Conservation (phyloP, 441 rosid genomes). For the Mallotus repandus region DNA sequence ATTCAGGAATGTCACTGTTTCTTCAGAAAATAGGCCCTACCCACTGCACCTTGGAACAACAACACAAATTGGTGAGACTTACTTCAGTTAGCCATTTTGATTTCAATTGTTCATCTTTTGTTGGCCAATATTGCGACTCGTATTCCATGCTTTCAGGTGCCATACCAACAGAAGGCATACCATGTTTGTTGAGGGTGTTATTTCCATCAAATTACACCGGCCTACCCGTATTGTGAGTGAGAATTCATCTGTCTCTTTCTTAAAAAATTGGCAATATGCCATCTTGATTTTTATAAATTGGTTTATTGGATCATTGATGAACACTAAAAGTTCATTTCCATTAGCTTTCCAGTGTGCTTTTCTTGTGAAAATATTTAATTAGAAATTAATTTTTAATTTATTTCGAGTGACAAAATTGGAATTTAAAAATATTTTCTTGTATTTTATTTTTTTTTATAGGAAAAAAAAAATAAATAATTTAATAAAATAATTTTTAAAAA, state of each 20-base stretch:
- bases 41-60: conserved; percentile 92
- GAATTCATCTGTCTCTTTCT: not conserved
- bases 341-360: too few species aligned
- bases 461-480: too few species aligned
- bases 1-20: conserved; percentile 76
- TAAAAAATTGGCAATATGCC: too few species aligned
- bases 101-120: conserved; percentile 20
- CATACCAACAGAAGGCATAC: conserved; percentile 96
- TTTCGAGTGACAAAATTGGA: too few species aligned
- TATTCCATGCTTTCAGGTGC: conserved; percentile 52
- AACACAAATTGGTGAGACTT: conserved; percentile 84
- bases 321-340: too few species aligned
- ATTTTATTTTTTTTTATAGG: too few species aligned
- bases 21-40: conserved; percentile 78
- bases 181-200: conserved; percentile 88
- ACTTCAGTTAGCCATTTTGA: conserved; percentile 15
- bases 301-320: too few species aligned
- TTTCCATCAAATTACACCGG: conserved; percentile 89
- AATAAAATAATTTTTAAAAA: too few species aligned
- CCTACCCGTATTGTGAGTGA: conserved; percentile 73
- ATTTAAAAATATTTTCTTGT: too few species aligned
- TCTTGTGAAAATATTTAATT: too few species aligned
- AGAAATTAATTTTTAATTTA: too few species aligned
- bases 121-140: not conserved
- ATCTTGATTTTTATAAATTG: too few species aligned